Percentiles rank a stretch among this genome's conserved stretches.
Evolutionary conservation across 2,329 filamentous ascomycete genomes (phyloP).

Genomic region (Venturia nashicola): DNA sequence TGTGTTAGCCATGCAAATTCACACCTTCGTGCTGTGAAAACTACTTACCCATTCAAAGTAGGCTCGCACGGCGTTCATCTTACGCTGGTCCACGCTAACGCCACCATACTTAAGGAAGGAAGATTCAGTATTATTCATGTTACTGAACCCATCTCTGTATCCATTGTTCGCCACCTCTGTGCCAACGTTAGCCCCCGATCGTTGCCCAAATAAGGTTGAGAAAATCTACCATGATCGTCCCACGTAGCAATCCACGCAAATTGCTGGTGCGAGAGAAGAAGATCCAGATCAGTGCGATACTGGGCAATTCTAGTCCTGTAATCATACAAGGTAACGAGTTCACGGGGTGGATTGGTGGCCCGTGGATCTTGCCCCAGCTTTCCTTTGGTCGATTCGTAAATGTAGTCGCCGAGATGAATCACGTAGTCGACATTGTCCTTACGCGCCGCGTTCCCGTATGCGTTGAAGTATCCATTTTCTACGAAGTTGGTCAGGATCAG

Average conservation of each 20-base stretch:
- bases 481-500: slow-evolving; percentile 17
- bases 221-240: slow-evolving; percentile 41
- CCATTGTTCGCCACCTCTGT: slow-evolving; percentile 51
- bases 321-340: slow-evolving; percentile 43
- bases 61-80: slow-evolving; percentile 60
- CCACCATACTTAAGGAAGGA: slow-evolving; percentile 44
- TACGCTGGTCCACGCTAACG: slow-evolving; percentile 58
- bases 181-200: slow-evolving; percentile 8
- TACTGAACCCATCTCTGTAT: slow-evolving; percentile 48
- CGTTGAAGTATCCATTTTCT: slow-evolving; percentile 32
- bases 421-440: slow-evolving; percentile 37
- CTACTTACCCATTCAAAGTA: slow-evolving; percentile 41
- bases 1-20: neutral
- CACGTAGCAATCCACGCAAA: slow-evolving; percentile 53
- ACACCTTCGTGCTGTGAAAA: neutral
- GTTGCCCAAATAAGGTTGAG: neutral
- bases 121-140: slow-evolving; percentile 53
- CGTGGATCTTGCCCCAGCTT: slow-evolving; percentile 20
- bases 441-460: slow-evolving; percentile 30
- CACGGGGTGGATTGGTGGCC: slow-evolving; percentile 31
- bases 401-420: slow-evolving; percentile 41
- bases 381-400: slow-evolving; percentile 46
- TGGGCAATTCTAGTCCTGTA: slow-evolving; percentile 47
- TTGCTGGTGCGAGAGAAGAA: slow-evolving; percentile 41
- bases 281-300: slow-evolving; percentile 49